These are phyloP conservation scores for Calonectria pseudoreteaudii DNA, from an alignment of 2,329 filamentous ascomycete genomes.

Conservation along the genomic window DNA sequence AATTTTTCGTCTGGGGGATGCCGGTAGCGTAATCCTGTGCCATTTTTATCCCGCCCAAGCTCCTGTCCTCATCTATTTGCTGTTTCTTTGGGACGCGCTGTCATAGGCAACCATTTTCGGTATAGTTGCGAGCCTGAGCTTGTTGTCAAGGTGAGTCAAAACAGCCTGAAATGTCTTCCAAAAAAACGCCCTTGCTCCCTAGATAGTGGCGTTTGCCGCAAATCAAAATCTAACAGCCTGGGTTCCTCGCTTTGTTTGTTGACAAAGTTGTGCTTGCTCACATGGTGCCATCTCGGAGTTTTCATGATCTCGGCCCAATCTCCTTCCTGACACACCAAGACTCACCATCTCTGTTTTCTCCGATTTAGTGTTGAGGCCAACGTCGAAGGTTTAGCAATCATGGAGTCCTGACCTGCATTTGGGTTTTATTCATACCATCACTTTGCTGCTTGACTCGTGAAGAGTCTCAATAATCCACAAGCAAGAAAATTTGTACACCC, in stretches of 20 bases:
- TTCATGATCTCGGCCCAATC: neutral
- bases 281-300: no score
- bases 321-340: neutral
- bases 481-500: neutral
- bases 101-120: neutral
- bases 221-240: neutral
- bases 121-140: neutral
- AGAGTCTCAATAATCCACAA: neutral
- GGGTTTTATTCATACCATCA: neutral
- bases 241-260: neutral
- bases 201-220: neutral
- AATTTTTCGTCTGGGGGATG: constrained; percentile 5
- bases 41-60: constrained; percentile 3
- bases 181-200: neutral
- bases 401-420: neutral
- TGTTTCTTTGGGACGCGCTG: neutral
- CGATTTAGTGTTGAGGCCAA: neutral
- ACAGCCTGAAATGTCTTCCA: neutral
- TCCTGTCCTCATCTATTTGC: neutral
- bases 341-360: neutral
- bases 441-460: neutral
- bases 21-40: neutral
- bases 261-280: neutral
- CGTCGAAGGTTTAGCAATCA: neutral
- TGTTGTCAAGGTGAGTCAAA: neutral